Percentiles rank a stretch among this genome's conserved stretches.
These are phyloP conservation scores for Prunus campanulata DNA, from an alignment of 306 rosid genomes.

Conservation along the genomic window DNA sequence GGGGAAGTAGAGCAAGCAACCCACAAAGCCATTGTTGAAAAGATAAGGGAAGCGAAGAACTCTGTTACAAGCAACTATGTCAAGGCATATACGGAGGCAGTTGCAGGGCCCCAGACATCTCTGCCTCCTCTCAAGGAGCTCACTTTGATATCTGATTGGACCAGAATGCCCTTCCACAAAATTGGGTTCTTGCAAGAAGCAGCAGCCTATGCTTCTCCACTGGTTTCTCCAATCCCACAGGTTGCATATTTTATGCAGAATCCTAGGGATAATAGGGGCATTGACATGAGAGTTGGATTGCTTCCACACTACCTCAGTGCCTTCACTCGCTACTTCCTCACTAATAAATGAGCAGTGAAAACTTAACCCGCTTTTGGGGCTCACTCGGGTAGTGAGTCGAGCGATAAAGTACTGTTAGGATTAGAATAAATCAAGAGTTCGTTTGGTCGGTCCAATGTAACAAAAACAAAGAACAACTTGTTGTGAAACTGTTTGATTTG, in stretches of 20 bases:
- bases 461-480: background rate
- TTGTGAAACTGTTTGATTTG: background rate
- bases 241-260: constrained; percentile 60
- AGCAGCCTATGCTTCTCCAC: constrained; percentile 57
- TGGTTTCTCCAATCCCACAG: constrained; percentile 56
- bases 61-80: constrained; percentile 49
- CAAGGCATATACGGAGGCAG: constrained; percentile 46
- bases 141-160: constrained; percentile 77
- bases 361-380: background rate
- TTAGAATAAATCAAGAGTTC: background rate
- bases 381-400: background rate
- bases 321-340: constrained; percentile 42
- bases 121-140: constrained; percentile 72
- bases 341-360: background rate
- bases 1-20: constrained; percentile 37
- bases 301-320: constrained; percentile 26
- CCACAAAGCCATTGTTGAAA: constrained; percentile 38
- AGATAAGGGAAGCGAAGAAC: constrained; percentile 57
- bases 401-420: background rate
- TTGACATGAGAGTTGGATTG: constrained; percentile 62
- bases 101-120: constrained; percentile 34
- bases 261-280: constrained; percentile 36
- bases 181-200: constrained; percentile 44
- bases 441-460: background rate
- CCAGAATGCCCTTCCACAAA: constrained; percentile 72